Conservation (phyloP, 306 rosid species). For the Crataegus laevigata region DNA sequence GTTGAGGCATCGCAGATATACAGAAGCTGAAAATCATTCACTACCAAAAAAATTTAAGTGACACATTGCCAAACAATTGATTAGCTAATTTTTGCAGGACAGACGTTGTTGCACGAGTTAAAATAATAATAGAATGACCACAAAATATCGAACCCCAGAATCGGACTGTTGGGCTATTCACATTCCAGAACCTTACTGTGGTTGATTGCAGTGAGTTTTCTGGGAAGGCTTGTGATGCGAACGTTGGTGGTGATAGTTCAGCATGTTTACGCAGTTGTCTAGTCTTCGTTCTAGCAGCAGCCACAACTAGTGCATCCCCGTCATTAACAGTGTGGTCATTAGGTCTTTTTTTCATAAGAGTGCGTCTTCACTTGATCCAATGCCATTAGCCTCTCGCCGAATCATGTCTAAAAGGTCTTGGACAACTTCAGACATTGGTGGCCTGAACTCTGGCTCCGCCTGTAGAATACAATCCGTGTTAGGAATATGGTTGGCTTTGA, state of each 20-base stretch:
- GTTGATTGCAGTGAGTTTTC: constrained; percentile 13
- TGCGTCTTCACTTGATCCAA: constrained; percentile 58
- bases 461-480: constrained; percentile 32
- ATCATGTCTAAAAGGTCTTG: constrained; percentile 78
- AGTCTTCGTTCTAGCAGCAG: constrained; percentile 17
- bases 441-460: constrained; percentile 91
- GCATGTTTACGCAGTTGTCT: constrained; percentile 1
- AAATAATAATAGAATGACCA: constrained; percentile 23
- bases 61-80: constrained; percentile 38
- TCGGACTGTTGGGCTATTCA: constrained; percentile 8
- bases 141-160: constrained; percentile 15
- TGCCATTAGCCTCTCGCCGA: constrained; percentile 50
- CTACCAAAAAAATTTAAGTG: constrained; percentile 20
- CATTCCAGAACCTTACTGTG: constrained; percentile 2
- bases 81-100: constrained; percentile 29
- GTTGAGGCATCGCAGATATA: constrained; percentile 8
- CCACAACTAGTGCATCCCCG: constrained; percentile 22
- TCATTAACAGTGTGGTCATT: constrained; percentile 1
- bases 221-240: constrained; percentile 12
- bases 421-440: constrained; percentile 86
- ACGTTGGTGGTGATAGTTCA: constrained; percentile 28
- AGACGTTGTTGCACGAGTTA: constrained; percentile 12
- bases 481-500: not conserved
- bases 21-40: constrained; percentile 15
- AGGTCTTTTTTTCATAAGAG: constrained; percentile 8